Base-by-base conservation (phyloP, 2,329 filamentous ascomycete species). In the Conoideocrella luteorostrata region DNA sequence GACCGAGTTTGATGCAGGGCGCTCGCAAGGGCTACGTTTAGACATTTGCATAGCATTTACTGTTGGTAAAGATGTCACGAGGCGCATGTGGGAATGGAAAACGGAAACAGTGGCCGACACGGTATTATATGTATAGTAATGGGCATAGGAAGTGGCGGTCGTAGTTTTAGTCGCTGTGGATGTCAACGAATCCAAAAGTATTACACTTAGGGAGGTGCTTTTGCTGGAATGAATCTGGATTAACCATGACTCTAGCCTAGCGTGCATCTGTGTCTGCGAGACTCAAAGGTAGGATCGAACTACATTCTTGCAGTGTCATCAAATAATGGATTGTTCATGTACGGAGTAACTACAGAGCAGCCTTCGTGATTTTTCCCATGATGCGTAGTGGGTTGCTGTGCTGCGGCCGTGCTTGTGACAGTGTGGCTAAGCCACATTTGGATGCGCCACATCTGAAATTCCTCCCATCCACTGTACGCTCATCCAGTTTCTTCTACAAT, bases 11-110 rank as follows among this genome's bases (percentile, higher is more conserved):
- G n/a, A 17, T 36, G 22, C 36, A 82, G 75, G 80, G 80, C 45
- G 80, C 80, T 41, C 72, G 80, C 56, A 84, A 84, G 68, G 80
- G 80, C 49, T 84, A 84, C 59, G 80, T 84, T 67, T 82, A 64
- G 77, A 68, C 7, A 12, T 28, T 41, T 46, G 22, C 37, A 39
- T 18, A 28, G 20, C 13, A 23, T 37, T 40, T 28, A 26, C 10
- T 47, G 39, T 53, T 45, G 50, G 50, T 53, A 46, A 53, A 44
- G 48, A 53, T 56, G 56, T 58, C 52, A 55, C 44, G 54, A 55
- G 56, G 59, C 58, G 60, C 52, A 53, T 52, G 53, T 57, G 22
- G 39, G 35, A 40, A 37, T 13, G 26, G 26, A n/a, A 33, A 10
- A 32, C 10, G 13, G 15, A 57, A 57, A 50, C 11, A 52, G 51